Percentiles rank a stretch among this genome's conserved stretches.
These are phyloP conservation scores for Globisporangium megalacanthum DNA, from an alignment of 352 stramenopile species.

Conservation along the genomic window DNA sequence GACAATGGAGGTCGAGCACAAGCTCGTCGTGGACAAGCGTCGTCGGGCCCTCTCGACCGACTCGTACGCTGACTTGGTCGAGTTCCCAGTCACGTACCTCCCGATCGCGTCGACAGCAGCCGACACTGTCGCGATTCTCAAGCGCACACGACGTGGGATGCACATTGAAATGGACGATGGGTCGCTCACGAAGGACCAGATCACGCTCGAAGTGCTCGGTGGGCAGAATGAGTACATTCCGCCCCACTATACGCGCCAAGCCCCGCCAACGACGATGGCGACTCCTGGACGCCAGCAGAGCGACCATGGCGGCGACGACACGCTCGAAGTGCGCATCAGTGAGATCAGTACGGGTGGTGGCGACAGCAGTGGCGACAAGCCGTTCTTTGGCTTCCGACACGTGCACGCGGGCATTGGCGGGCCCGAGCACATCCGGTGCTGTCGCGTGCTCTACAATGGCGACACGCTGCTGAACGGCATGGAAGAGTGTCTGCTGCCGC, in stretches of 20 bases:
- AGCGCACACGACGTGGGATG: constrained; percentile 42
- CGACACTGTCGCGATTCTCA: constrained; percentile 52
- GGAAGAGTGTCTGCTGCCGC: constrained; percentile 54
- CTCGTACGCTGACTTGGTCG: constrained; percentile 38
- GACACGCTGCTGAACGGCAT: constrained; percentile 64
- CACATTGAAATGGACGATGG: constrained; percentile 71
- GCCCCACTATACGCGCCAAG: background rate
- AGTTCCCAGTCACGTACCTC: constrained; percentile 67
- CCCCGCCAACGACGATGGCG: too few relatives aligned
- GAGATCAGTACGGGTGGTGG: constrained; percentile 24
- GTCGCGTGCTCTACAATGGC: constrained; percentile 69
- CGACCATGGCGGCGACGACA: constrained; percentile 8
- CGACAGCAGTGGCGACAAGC: background rate
- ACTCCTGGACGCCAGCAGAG: too few relatives aligned
- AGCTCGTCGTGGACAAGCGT: constrained; percentile 18
- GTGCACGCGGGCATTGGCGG: constrained; percentile 36
- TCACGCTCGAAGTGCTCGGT: constrained; percentile 70
- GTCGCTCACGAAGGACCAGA: constrained; percentile 73
- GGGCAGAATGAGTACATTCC: constrained; percentile 51
- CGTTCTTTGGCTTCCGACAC: constrained; percentile 48
- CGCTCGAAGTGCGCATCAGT: constrained; percentile 38
- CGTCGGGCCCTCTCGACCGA: constrained; percentile 37
- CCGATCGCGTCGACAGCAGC: constrained; percentile 46
- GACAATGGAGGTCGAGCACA: constrained; percentile 23
- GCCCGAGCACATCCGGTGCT: constrained; percentile 56